Conservation (phyloP, 805 yeast species). For the Millerago galiae region DNA sequence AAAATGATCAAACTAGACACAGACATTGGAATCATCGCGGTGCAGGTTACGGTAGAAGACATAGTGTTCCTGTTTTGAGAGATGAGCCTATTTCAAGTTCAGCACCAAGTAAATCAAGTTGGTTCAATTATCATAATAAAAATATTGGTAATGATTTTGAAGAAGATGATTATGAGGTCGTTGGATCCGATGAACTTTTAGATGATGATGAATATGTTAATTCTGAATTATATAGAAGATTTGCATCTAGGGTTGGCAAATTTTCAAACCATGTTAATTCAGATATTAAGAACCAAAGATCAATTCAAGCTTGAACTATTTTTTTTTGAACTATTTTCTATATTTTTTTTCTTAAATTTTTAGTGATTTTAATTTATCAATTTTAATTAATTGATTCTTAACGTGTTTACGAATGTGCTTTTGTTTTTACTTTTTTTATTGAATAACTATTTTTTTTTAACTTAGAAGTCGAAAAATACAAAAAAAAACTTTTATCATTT, state of each 20-base stretch:
- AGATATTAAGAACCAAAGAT: too few relatives aligned
- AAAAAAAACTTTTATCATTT: neutral
- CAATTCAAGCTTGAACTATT: too few relatives aligned
- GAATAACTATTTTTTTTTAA: neutral
- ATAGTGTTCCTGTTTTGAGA: slow-evolving; percentile 9
- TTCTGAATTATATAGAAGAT: slow-evolving; percentile 14
- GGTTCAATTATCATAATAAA: slow-evolving; percentile 20
- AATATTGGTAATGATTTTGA: slow-evolving; percentile 9
- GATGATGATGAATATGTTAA: slow-evolving; percentile 22
- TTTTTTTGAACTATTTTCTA: neutral
- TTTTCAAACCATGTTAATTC: slow-evolving; percentile 3
- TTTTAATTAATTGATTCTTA: neutral
- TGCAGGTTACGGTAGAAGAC: slow-evolving; percentile 13
- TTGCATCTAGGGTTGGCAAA: slow-evolving; percentile 20
- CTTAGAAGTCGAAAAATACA: neutral
- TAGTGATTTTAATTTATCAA: neutral
- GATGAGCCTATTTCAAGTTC: slow-evolving; percentile 26
- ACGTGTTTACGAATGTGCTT: slow-evolving; percentile 1
- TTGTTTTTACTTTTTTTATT: neutral
- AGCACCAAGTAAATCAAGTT: slow-evolving; percentile 29
- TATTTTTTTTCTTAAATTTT: neutral
- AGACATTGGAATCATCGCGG: slow-evolving; percentile 1
- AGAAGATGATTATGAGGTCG: slow-evolving; percentile 14
- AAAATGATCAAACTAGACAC: slow-evolving; percentile 1
- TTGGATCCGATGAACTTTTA: slow-evolving; percentile 10